Percentiles rank a stretch among this genome's conserved stretches.
These are phyloP conservation scores for Acacia pycnantha DNA, from an alignment of 331 rosid genomes.

Conservation along the genomic window DNA sequence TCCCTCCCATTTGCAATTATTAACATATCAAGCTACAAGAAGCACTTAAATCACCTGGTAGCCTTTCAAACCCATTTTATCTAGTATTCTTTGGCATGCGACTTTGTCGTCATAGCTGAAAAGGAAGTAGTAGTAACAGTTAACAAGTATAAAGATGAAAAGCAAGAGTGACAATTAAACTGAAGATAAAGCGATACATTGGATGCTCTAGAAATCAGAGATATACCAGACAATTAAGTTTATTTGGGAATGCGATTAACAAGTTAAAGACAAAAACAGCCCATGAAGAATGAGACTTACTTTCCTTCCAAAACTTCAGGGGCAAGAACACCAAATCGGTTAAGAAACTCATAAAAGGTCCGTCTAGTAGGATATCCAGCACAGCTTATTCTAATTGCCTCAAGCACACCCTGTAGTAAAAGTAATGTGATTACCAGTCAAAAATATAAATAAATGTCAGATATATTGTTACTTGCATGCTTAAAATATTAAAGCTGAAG, in stretches of 20 bases:
- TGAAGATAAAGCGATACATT: background rate
- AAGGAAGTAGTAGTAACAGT: conserved; percentile 5
- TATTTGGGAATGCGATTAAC: background rate
- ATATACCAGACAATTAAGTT: background rate
- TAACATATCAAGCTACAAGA: conserved; percentile 7
- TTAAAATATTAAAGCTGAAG: conserved; percentile 12
- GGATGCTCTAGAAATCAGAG: background rate
- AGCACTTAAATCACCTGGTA: conserved; percentile 59
- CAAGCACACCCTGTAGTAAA: conserved; percentile 68
- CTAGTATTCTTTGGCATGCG: conserved; percentile 67
- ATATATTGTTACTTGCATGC: background rate
- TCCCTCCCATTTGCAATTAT: background rate
- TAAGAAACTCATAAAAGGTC: conserved; percentile 74
- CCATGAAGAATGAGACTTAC: conserved; percentile 39
- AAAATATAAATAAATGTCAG: conserved; percentile 1
- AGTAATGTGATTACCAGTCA: conserved; percentile 14
- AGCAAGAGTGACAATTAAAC: background rate
- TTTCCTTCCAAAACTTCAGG: conserved; percentile 78
- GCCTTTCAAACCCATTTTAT: conserved; percentile 70
- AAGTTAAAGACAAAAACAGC: background rate
- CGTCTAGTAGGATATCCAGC: conserved; percentile 85
- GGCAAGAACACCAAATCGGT: conserved; percentile 82
- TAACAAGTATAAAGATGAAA: background rate
- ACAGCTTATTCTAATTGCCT: conserved; percentile 84
- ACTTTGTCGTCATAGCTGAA: conserved; percentile 67